phyloP scores from a whole-genome alignment of 2,329 filamentous ascomycete species.

The Beauveria varroae region DNA sequence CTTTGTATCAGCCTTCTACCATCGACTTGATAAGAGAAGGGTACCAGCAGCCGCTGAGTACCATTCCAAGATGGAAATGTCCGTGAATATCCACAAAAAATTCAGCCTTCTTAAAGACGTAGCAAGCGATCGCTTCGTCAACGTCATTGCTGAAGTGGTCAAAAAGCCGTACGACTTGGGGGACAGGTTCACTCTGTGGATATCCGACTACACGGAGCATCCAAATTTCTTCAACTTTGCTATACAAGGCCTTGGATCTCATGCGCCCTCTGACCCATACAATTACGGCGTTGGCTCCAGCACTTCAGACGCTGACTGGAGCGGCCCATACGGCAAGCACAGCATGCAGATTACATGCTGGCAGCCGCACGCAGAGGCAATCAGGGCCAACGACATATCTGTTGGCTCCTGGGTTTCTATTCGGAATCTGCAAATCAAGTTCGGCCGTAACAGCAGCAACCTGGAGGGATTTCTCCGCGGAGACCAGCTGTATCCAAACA shows the following conservation, averaged over 20 bases:
- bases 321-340: constrained; percentile 65
- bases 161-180: constrained; percentile 34
- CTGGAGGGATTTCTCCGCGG: constrained; percentile 67
- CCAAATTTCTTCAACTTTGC: constrained; percentile 47
- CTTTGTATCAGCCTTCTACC: constrained; percentile 43
- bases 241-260: constrained; percentile 23
- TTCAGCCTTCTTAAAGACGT: constrained; percentile 60
- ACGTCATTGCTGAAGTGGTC: constrained; percentile 67
- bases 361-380: constrained; percentile 55
- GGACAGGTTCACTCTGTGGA: constrained; percentile 55
- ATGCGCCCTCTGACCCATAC: constrained; percentile 27
- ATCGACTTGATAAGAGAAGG: constrained; percentile 33
- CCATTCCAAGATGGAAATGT: constrained; percentile 26
- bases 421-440: constrained; percentile 65
- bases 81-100: constrained; percentile 44
- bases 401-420: constrained; percentile 57
- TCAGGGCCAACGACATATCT: constrained; percentile 44
- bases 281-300: constrained; percentile 39
- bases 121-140: constrained; percentile 47
- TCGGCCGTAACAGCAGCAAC: constrained; percentile 39
- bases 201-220: constrained; percentile 80
- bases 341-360: constrained; percentile 66
- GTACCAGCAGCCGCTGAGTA: constrained; percentile 41
- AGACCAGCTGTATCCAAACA: constrained; percentile 40
- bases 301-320: constrained; percentile 42